Base-by-base conservation (phyloP, 805 yeast genomes). In the Teunomyces aglyptinius region DNA sequence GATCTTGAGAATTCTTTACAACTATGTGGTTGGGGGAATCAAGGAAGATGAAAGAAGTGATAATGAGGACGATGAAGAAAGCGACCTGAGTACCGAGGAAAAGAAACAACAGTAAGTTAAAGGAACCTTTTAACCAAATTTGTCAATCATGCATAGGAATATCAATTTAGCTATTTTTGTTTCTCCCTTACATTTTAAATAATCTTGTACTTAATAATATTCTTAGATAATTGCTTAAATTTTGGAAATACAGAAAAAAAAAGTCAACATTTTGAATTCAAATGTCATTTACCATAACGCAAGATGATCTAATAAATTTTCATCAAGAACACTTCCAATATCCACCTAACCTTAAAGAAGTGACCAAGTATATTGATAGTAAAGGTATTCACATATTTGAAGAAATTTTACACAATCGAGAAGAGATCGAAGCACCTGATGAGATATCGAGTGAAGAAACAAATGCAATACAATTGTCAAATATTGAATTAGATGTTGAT, bases 21-120 rank as follows among this genome's bases (percentile, higher is more conserved):
- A 97, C 62, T 73, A 78, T 49, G 64, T 86, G 6, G 69, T 76
- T 50, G 74, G 75, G 41, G 89, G 85, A 50, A 80, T 76, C 38
- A 77, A 78, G 33, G 77, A 78, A 54, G 97, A 90, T 64, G 97
- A 87, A 36, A 82, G 98, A 71, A 84, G 92, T 62, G 97, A 91
- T 47, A 85, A 81, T 50, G 97, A 91, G 59, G 80, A 31, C 10
- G 33, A 31, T 31, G 33, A 76, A 18, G 91, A 83, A 38, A 53
- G 45, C 6, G 64, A 58, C n/a, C 22, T 24, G 18, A 48, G 39
- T 12, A 43, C 43, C 8, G 41, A 39, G 8, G 57, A 56, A 38
- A 42, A 49, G 47, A 35, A 57, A 51, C 54, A 58, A 55, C 49
- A 46, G 46, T 26, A 22, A 13, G 16, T 13, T 13, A 12, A 31